These are phyloP conservation scores for Austroboletus festivus DNA, from an alignment of 768 basidiomycete genomes.

Conservation along the genomic window DNA sequence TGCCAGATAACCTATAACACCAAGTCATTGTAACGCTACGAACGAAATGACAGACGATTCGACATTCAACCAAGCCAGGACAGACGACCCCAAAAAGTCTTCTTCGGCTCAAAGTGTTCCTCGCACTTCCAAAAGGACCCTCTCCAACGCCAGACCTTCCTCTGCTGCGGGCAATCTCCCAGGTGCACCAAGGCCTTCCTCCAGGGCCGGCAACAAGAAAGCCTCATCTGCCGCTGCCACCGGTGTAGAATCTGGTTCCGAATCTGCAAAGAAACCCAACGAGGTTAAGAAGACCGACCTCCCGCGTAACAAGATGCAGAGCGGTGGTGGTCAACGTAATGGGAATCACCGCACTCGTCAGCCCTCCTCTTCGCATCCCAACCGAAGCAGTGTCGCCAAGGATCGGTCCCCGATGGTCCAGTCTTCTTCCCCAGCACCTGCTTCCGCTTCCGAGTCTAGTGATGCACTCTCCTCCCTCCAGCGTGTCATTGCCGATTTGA, in stretches of 20 bases:
- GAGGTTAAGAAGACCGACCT: conserved; percentile 51
- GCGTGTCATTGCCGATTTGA: conserved; percentile 90
- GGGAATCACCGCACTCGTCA: conserved; percentile 54
- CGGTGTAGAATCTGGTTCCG: conserved; percentile 65
- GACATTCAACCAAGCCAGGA: conserved; percentile 50
- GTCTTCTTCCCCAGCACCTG: conserved; percentile 46
- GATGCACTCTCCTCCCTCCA: conserved; percentile 86
- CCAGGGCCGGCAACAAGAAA: conserved; percentile 67
- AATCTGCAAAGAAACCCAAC: conserved; percentile 60
- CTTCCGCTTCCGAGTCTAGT: conserved; percentile 59
- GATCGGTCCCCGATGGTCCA: conserved; percentile 41
- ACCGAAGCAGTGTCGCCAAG: conserved; percentile 49
- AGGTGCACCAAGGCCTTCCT: conserved; percentile 56
- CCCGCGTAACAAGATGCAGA: conserved; percentile 53
- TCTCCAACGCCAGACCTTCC: conserved; percentile 42
- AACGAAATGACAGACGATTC: conserved; percentile 87
- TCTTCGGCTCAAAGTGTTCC: conserved; percentile 41
- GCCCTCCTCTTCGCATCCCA: conserved; percentile 55
- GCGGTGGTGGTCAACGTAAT: conserved; percentile 43
- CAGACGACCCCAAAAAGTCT: conserved; percentile 68
- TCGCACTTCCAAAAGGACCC: conserved; percentile 58
- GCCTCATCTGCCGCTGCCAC: conserved; percentile 34
- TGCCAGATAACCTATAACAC: conserved; percentile 35
- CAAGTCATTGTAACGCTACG: conserved; percentile 52
- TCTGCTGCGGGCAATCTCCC: conserved; percentile 41